Percentiles rank a stretch among this genome's conserved stretches.
Conservation (phyloP, 176 grass and related monocot genomes). For the Calamus simplicifolius region DNA sequence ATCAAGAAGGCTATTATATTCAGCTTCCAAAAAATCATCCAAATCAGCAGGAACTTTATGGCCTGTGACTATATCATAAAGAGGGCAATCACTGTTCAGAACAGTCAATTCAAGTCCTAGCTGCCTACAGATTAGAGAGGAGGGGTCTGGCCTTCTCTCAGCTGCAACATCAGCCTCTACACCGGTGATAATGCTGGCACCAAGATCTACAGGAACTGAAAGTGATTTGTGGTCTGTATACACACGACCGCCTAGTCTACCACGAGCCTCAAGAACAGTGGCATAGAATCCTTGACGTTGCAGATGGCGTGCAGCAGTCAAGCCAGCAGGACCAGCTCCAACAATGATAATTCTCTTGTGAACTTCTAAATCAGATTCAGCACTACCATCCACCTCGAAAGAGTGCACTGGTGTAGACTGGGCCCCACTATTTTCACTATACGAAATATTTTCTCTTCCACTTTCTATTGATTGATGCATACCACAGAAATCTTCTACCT, state of each 20-base stretch:
- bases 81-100: slow-evolving; percentile 91
- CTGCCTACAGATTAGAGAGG: slow-evolving; percentile 90
- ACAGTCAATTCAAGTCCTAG: slow-evolving; percentile 83
- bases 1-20: slow-evolving; percentile 91
- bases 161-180: slow-evolving; percentile 92
- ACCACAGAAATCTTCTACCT: slow-evolving; percentile 19
- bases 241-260: slow-evolving; percentile 88
- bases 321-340: slow-evolving; percentile 91
- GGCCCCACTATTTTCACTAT: not conserved
- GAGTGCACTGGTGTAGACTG: slow-evolving; percentile 22
- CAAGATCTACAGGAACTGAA: slow-evolving; percentile 97
- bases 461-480: slow-evolving; percentile 16
- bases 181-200: slow-evolving; percentile 99
- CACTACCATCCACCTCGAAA: slow-evolving; percentile 7
- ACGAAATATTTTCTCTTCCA: slow-evolving; percentile 7
- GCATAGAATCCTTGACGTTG: slow-evolving; percentile 71
- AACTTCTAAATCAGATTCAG: slow-evolving; percentile 20
- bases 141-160: slow-evolving; percentile 90
- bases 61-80: slow-evolving; percentile 86
- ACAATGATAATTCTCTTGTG: slow-evolving; percentile 65
- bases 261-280: slow-evolving; percentile 91
- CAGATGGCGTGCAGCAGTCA: slow-evolving; percentile 89
- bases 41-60: slow-evolving; percentile 76
- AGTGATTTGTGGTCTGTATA: slow-evolving; percentile 78
- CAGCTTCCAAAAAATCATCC: slow-evolving; percentile 71